Conservation (phyloP, 345 rosid genomes). For the Nasturtium officinale region DNA sequence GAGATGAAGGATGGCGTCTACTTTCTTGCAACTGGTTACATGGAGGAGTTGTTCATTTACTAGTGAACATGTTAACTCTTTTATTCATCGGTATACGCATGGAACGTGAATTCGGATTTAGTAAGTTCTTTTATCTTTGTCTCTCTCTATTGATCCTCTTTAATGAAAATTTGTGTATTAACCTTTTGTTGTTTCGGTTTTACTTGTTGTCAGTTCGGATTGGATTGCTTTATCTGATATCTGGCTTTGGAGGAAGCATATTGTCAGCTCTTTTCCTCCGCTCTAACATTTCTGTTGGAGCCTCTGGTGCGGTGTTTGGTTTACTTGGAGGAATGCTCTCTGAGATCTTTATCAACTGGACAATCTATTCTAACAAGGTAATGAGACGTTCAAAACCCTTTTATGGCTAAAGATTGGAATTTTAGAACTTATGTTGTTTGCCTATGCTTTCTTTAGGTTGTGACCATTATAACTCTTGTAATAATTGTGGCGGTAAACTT, state of each 20-base stretch:
- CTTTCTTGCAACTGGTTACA: constrained; percentile 89
- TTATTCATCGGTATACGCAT: constrained; percentile 81
- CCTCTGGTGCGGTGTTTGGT: constrained; percentile 97
- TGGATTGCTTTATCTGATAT: constrained; percentile 82
- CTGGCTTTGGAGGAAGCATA: constrained; percentile 96
- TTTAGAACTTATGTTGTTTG: constrained; percentile 14
- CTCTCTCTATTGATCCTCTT: not conserved
- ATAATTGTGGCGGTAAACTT: constrained; percentile 72
- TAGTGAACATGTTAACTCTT: constrained; percentile 90
- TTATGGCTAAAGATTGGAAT: too few species aligned
- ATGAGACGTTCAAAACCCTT: too few species aligned
- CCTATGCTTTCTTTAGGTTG: constrained; percentile 51
- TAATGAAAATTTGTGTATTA: not conserved
- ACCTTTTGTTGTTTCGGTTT: constrained; percentile 14
- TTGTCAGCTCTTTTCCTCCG: constrained; percentile 86
- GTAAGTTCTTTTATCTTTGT: constrained; percentile 50
- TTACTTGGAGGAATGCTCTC: constrained; percentile 96
- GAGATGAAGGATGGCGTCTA: constrained; percentile 82
- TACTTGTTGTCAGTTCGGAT: constrained; percentile 52
- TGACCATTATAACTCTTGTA: constrained; percentile 68
- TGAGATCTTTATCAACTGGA: constrained; percentile 94
- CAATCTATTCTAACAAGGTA: constrained; percentile 91
- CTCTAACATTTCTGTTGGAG: constrained; percentile 84
- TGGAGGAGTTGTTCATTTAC: constrained; percentile 80
- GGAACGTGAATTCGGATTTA: constrained; percentile 89